Evolutionary conservation across 306 rosid species (phyloP).

Genomic region (Echinosophora koreensis): DNA sequence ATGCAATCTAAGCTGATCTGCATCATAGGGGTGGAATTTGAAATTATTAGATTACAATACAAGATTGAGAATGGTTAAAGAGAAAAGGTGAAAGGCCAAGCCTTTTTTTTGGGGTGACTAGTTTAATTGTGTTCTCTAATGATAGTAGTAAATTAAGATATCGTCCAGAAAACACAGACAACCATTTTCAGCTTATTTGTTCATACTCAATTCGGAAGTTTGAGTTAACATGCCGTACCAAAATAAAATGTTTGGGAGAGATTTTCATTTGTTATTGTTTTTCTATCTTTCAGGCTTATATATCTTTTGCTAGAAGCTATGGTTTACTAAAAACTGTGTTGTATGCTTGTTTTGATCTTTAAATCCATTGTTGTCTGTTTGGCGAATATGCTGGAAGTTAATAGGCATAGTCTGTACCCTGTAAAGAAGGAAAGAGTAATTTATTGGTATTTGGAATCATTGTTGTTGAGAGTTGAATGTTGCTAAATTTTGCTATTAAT

Average conservation of each 20-base stretch:
- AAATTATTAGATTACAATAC: neutral
- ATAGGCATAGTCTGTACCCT: neutral
- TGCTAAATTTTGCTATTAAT: conserved; percentile 31
- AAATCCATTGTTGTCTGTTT: neutral
- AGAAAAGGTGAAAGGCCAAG: neutral
- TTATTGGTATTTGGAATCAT: conserved; percentile 4
- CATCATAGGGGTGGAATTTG: neutral
- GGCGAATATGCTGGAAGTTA: conserved; percentile 15
- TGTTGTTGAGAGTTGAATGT: conserved; percentile 25
- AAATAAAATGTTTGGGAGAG: neutral
- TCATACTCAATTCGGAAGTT: conserved; percentile 20
- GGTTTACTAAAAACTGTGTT: neutral
- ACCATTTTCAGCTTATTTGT: conserved; percentile 20
- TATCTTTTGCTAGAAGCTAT: conserved; percentile 26
- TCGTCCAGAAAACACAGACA: neutral
- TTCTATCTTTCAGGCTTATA: neutral
- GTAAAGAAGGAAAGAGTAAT: conserved; percentile 26
- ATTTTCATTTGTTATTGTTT: conserved; percentile 9
- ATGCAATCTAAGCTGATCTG: neutral
- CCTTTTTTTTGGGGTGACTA: neutral
- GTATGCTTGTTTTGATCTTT: conserved; percentile 10
- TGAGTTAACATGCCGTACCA: neutral
- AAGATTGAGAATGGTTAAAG: neutral
- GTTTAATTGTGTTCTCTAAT: conserved; percentile 1
- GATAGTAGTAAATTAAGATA: conserved; percentile 4